These are phyloP conservation scores for Tetracladium marchalianum DNA, from an alignment of 495 filamentous ascomycete species.

Conservation along the genomic window DNA sequence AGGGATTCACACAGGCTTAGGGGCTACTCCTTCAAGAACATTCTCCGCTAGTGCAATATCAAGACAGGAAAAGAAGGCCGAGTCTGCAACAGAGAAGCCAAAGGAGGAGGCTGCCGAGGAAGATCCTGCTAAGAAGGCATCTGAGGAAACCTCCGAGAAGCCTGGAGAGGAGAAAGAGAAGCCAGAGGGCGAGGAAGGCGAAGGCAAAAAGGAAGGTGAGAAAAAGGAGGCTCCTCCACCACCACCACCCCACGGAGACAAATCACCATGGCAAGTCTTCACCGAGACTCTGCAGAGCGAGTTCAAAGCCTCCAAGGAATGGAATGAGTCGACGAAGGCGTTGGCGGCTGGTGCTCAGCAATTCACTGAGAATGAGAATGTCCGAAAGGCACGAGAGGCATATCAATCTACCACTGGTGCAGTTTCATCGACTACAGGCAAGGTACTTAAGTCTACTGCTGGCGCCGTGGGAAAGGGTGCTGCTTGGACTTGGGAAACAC, in stretches of 20 bases:
- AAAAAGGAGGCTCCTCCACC: constrained; percentile 61
- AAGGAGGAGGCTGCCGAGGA: constrained; percentile 35
- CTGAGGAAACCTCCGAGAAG: constrained; percentile 23
- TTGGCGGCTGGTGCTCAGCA: constrained; percentile 79
- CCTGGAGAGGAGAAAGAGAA: constrained; percentile 37
- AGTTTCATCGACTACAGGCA: constrained; percentile 58
- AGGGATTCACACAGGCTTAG: constrained; percentile 23
- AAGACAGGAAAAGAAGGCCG: constrained; percentile 26
- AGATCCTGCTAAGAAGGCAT: constrained; percentile 27
- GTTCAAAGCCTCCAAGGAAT: constrained; percentile 96
- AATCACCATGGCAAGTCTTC: constrained; percentile 97
- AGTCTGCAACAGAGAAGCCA: constrained; percentile 25
- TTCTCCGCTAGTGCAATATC: constrained; percentile 32
- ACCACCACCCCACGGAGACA: constrained; percentile 92
- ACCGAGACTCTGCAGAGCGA: constrained; percentile 86
- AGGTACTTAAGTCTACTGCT: constrained; percentile 76
- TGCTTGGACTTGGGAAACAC: constrained; percentile 93
- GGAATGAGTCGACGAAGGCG: constrained; percentile 96
- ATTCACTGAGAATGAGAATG: constrained; percentile 89
- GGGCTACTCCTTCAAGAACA: constrained; percentile 24
- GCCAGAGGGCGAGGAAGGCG: constrained; percentile 30
- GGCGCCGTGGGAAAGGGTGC: constrained; percentile 80
- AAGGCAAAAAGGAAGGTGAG: constrained; percentile 37
- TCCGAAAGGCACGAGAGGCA: constrained; percentile 74
- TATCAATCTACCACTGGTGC: constrained; percentile 77